phyloP scores from a whole-genome alignment of 805 yeast genomes.

The Kuraishia borneana region DNA sequence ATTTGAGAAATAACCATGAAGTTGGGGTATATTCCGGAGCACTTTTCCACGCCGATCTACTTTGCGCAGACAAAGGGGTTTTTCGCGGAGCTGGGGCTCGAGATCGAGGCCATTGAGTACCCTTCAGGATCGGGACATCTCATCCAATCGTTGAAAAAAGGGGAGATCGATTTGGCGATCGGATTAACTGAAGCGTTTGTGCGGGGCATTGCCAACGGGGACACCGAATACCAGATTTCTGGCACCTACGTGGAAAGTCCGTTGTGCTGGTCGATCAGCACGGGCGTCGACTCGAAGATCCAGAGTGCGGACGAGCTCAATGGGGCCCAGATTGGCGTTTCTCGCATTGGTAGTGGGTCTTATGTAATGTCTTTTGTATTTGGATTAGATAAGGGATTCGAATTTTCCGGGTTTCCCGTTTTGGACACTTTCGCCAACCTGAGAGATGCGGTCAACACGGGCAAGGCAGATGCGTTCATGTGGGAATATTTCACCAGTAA shows the following conservation, averaged over 20 bases:
- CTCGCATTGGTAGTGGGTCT: slow-evolving; percentile 85
- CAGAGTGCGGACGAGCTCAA: slow-evolving; percentile 39
- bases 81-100: slow-evolving; percentile 36
- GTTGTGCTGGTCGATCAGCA: slow-evolving; percentile 81
- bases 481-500: slow-evolving; percentile 93
- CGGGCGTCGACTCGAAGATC: slow-evolving; percentile 51
- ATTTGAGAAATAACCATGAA: slow-evolving; percentile 16
- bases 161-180: slow-evolving; percentile 67
- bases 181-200: slow-evolving; percentile 91
- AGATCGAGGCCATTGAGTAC: slow-evolving; percentile 54
- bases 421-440: slow-evolving; percentile 62
- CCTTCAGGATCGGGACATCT: slow-evolving; percentile 86
- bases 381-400: slow-evolving; percentile 52
- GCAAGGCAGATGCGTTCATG: slow-evolving; percentile 74
- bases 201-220: slow-evolving; percentile 69
- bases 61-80: slow-evolving; percentile 55
- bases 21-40: slow-evolving; percentile 87
- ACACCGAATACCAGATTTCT: slow-evolving; percentile 47
- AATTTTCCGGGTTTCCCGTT: slow-evolving; percentile 40
- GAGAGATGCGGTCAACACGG: slow-evolving; percentile 67
- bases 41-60: slow-evolving; percentile 78
- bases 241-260: slow-evolving; percentile 86
- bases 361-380: slow-evolving; percentile 85
- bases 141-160: slow-evolving; percentile 55
- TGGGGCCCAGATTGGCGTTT: slow-evolving; percentile 62